These are phyloP conservation scores for Claviceps monticola DNA, from an alignment of 2,329 filamentous ascomycete genomes.

Conservation along the genomic window DNA sequence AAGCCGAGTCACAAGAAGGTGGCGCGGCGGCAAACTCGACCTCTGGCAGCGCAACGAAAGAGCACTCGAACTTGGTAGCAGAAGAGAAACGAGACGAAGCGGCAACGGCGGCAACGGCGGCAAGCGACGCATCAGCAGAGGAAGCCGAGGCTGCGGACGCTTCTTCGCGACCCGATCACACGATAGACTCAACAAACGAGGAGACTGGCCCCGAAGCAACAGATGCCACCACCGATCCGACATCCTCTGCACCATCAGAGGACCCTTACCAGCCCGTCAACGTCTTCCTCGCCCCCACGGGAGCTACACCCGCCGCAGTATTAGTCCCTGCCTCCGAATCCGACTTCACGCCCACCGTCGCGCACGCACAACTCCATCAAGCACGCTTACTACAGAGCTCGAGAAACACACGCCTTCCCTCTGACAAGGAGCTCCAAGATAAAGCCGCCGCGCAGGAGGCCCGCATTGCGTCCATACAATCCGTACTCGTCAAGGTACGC, in stretches of 20 bases:
- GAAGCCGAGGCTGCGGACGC: background rate
- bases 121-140: slow-evolving; percentile 7
- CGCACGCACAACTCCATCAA: slow-evolving; percentile 64
- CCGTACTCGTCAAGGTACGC: slow-evolving; percentile 64
- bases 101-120: slow-evolving; percentile 13
- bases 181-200: slow-evolving; percentile 10
- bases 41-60: slow-evolving; percentile 3
- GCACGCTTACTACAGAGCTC: slow-evolving; percentile 44
- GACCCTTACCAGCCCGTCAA: slow-evolving; percentile 40
- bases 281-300: slow-evolving; percentile 66
- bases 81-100: slow-evolving; percentile 9
- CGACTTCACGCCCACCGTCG: slow-evolving; percentile 65
- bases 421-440: slow-evolving; percentile 67
- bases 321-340: slow-evolving; percentile 50
- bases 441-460: slow-evolving; percentile 52
- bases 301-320: slow-evolving; percentile 63
- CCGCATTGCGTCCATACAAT: slow-evolving; percentile 49
- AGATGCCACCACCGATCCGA: background rate
- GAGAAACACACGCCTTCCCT: slow-evolving; percentile 65
- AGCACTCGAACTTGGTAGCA: background rate
- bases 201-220: slow-evolving; percentile 1
- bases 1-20: slow-evolving; percentile 15
- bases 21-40: slow-evolving; percentile 2
- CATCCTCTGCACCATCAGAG: slow-evolving; percentile 5
- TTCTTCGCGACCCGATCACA: slow-evolving; percentile 2